Evolutionary conservation across 2,329 filamentous ascomycete genomes (phyloP).

Genomic region (Tolypocladium inflatum): DNA sequence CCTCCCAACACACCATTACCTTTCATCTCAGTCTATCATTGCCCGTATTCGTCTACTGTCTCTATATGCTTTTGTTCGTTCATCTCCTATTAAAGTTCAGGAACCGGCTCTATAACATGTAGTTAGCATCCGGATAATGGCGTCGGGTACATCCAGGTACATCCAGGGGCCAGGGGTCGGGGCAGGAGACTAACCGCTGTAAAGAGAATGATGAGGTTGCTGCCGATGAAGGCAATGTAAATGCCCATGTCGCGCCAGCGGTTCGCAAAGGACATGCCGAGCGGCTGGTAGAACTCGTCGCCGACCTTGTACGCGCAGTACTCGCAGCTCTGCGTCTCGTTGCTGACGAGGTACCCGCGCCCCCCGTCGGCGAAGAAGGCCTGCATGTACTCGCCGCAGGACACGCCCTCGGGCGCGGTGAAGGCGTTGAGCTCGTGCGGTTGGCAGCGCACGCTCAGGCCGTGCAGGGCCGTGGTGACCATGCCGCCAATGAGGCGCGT

Average conservation of each 20-base stretch:
- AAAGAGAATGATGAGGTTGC: conserved; percentile 59
- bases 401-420: conserved; percentile 52
- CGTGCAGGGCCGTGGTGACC: conserved; percentile 68
- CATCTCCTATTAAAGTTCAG: conserved; percentile 4
- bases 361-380: conserved; percentile 61
- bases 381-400: conserved; percentile 68
- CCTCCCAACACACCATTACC: neutral
- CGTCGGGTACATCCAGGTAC: neutral
- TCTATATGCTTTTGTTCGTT: too few relatives aligned
- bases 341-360: conserved; percentile 60
- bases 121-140: neutral
- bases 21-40: neutral
- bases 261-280: conserved; percentile 56
- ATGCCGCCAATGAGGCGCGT: conserved; percentile 74
- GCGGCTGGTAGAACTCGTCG: conserved; percentile 65
- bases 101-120: neutral
- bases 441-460: conserved; percentile 50
- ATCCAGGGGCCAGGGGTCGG: too few relatives aligned
- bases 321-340: conserved; percentile 56
- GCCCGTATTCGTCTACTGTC: neutral
- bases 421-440: conserved; percentile 57
- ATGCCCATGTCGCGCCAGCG: conserved; percentile 82
- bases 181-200: conserved; percentile 34
- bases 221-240: conserved; percentile 63
- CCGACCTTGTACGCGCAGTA: conserved; percentile 78